Percentiles rank a stretch among this genome's conserved stretches.
phyloP scores from a whole-genome alignment of 768 basidiomycete species.

The Serendipita sp. region DNA sequence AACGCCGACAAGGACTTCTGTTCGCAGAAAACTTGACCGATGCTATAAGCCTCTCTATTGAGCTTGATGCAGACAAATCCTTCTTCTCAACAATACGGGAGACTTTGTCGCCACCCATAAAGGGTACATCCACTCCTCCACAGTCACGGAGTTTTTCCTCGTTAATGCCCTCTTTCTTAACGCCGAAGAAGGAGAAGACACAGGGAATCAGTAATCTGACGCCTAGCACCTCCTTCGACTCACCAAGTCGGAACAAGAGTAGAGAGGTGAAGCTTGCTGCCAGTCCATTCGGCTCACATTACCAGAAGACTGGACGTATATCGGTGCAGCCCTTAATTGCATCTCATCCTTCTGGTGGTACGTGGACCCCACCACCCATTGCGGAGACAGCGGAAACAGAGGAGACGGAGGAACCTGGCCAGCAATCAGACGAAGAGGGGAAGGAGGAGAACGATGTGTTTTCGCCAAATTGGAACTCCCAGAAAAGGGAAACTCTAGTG shows the following conservation, averaged over 20 bases:
- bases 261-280: conserved; percentile 32
- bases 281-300: conserved; percentile 75
- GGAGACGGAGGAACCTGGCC: conserved; percentile 25
- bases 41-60: conserved; percentile 59
- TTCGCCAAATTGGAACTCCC: conserved; percentile 28
- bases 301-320: conserved; percentile 58
- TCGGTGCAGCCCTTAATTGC: conserved; percentile 55
- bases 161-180: conserved; percentile 48
- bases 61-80: conserved; percentile 31
- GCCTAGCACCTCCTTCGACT: conserved; percentile 21
- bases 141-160: conserved; percentile 18
- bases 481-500: conserved; percentile 24
- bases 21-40: conserved; percentile 89
- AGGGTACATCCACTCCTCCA: conserved; percentile 21
- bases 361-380: conserved; percentile 14
- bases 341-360: conserved; percentile 36
- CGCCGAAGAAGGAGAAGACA: conserved; percentile 46
- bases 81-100: conserved; percentile 15
- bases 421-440: conserved; percentile 27
- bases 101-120: conserved; percentile 18
- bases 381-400: conserved; percentile 30
- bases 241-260: conserved; percentile 26
- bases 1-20: conserved; percentile 75
- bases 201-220: conserved; percentile 25
- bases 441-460: conserved; percentile 62